These are phyloP conservation scores for Coemansia aciculifera DNA, from an alignment of 192 early-diverging fungal genomes.

Conservation along the genomic window DNA sequence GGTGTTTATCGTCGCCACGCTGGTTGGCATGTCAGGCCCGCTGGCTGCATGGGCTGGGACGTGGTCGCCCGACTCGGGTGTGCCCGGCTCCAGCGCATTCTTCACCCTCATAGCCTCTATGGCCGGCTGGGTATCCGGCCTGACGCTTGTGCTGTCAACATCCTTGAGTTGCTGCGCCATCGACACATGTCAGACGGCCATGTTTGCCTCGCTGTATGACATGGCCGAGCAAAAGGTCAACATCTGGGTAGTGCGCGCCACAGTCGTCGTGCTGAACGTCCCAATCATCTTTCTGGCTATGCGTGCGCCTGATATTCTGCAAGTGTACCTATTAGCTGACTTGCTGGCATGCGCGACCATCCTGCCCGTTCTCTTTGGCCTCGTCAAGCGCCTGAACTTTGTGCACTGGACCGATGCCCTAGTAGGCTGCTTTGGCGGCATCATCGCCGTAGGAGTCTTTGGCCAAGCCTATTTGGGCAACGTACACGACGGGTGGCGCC, in stretches of 20 bases:
- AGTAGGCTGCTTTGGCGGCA: constrained; percentile 56
- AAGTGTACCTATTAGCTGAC: constrained; percentile 65
- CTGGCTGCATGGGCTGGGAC: constrained; percentile 66
- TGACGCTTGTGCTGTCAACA: constrained; percentile 62
- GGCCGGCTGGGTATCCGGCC: constrained; percentile 59
- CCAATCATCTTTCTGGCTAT: constrained; percentile 60
- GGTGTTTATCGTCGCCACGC: constrained; percentile 57
- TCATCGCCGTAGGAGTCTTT: constrained; percentile 57
- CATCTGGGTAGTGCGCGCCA: constrained; percentile 50
- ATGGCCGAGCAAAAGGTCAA: constrained; percentile 50
- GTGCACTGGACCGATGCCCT: constrained; percentile 57
- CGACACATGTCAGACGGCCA: constrained; percentile 70
- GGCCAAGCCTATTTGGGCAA: constrained; percentile 56
- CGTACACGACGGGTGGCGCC: constrained; percentile 50
- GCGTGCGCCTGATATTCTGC: constrained; percentile 60
- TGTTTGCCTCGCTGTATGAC: constrained; percentile 66
- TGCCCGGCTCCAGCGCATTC: constrained; percentile 61
- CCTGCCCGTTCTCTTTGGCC: constrained; percentile 58
- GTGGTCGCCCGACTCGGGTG: constrained; percentile 52
- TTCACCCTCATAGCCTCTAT: constrained; percentile 65
- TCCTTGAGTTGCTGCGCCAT: constrained; percentile 67
- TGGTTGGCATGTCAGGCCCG: constrained; percentile 65
- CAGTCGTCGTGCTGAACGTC: constrained; percentile 52
- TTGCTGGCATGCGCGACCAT: constrained; percentile 61
- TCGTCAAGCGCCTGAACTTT: constrained; percentile 54